phyloP scores from a whole-genome alignment of 23 red algal genomes.

The Chondrus crispus region DNA sequence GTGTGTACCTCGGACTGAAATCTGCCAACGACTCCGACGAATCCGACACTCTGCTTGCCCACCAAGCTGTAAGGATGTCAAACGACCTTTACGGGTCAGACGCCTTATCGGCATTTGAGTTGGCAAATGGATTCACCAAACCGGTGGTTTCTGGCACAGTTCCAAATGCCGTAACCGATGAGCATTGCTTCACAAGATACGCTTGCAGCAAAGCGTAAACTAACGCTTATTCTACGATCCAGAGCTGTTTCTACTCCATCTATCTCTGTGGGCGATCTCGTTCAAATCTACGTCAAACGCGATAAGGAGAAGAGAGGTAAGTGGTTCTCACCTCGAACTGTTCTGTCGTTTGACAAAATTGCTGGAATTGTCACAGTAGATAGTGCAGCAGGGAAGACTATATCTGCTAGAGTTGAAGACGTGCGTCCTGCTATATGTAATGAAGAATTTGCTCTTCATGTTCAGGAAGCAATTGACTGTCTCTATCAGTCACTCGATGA shows the following conservation, averaged over 20 bases:
- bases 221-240: neutral
- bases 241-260: neutral
- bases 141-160: neutral
- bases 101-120: neutral
- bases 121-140: neutral
- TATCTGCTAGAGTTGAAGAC: conserved; percentile 1
- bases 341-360: neutral
- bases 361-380: neutral
- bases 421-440: neutral
- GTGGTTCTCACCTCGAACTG: neutral
- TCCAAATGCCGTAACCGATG: neutral
- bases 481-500: too few species aligned
- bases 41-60: neutral
- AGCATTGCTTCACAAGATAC: neutral
- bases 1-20: neutral
- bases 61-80: neutral
- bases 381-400: neutral
- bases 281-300: neutral
- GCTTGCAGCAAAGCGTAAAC: neutral
- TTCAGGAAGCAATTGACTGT: neutral
- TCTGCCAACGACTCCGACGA: neutral
- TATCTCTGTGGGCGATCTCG: neutral
- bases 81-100: neutral
- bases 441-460: neutral
- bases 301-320: conserved; percentile 8